Evolutionary conservation across 208 protist species (phyloP), one percentile per base, ranked within the genome.

Genomic region (Wallacemonas collosoma): DNA sequence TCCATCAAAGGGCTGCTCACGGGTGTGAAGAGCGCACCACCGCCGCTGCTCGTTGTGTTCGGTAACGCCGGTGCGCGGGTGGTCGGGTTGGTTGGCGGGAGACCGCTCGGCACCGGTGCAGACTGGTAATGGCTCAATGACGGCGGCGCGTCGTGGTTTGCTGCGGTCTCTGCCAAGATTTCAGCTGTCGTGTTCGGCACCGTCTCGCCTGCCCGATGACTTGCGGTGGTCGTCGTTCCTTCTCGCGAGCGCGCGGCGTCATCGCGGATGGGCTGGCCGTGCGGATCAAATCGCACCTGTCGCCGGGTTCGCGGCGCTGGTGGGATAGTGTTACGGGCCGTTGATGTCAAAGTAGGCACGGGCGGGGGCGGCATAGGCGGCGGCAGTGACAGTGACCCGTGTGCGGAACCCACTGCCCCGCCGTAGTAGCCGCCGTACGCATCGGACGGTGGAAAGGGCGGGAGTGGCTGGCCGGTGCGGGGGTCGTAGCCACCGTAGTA

Each of bases 261-360:
- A 8, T 40, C 50, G 15, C 39, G 53, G 12, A 40, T 11, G n/a
- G 53, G 36, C 36, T 0, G 15, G 9, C 54, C 54, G 6, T 6
- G 1, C 11, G 54, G 9, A 14, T 43, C 77, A 38, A 74, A 81
- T 67, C 63, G 67, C 44, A 74, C 71, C 44, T 74, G 68, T 3
- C 68, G 72, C 41, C 43, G 71, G 6, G 68, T 69, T 26, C 17
- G 38, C 8, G 58, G 38, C 7, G 26, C 39, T 8, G 38, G 17
- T 39, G 38, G 38, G 11, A 17, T 43, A 39, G 26, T 64, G 58
- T n/a, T 58, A 17, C 35, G 7, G 12, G 61, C 8, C 7, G 40
- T 3, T 17, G 41, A 26, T 26, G 26, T 26, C 26, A 26, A 26
- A 26, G 26, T 26, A 26, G 26, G 26, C 26, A 26, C 26, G 26